Percentiles rank a stretch among this genome's conserved stretches.
phyloP scores from a whole-genome alignment of 1,139 yeast genomes.

The Geotrichum fermentans region DNA sequence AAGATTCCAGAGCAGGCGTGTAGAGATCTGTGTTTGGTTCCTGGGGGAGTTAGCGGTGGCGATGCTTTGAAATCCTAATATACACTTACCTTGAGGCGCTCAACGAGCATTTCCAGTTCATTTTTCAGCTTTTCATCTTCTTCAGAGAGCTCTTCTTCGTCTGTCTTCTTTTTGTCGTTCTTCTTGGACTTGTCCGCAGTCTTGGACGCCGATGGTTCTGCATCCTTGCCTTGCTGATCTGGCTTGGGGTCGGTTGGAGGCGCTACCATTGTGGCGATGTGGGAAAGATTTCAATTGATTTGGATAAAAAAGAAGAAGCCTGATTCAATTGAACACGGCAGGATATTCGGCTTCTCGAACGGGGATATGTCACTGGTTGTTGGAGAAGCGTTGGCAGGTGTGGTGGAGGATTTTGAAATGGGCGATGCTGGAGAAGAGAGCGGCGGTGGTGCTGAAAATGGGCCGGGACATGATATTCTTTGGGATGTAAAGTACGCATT shows the following conservation, averaged over 20 bases:
- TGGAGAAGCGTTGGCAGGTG: too few species aligned
- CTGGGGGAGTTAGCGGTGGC: conserved; percentile 17
- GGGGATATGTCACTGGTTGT: background rate
- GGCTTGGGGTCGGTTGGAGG: conserved; percentile 12
- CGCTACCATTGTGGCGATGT: conserved; percentile 5
- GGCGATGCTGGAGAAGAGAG: background rate
- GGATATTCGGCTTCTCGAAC: background rate
- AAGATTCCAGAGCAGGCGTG: conserved; percentile 54
- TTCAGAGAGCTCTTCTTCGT: conserved; percentile 82
- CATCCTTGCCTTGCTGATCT: conserved; percentile 13
- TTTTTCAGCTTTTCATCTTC: conserved; percentile 87
- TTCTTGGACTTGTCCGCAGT: conserved; percentile 20
- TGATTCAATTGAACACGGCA: conserved; percentile 1
- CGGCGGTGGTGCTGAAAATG: background rate
- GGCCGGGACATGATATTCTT: too few species aligned
- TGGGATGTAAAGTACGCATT: too few species aligned
- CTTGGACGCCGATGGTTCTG: conserved; percentile 7
- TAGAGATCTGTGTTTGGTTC: conserved; percentile 51
- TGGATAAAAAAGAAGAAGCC: background rate
- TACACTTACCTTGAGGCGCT: conserved; percentile 47
- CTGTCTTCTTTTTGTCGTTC: conserved; percentile 38
- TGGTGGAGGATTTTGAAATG: too few species aligned
- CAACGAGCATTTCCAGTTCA: conserved; percentile 83
- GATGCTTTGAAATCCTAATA: conserved; percentile 19
- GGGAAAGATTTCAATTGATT: background rate